phyloP scores from a whole-genome alignment of 768 basidiomycete species.

The Daedaleopsis nitida region DNA sequence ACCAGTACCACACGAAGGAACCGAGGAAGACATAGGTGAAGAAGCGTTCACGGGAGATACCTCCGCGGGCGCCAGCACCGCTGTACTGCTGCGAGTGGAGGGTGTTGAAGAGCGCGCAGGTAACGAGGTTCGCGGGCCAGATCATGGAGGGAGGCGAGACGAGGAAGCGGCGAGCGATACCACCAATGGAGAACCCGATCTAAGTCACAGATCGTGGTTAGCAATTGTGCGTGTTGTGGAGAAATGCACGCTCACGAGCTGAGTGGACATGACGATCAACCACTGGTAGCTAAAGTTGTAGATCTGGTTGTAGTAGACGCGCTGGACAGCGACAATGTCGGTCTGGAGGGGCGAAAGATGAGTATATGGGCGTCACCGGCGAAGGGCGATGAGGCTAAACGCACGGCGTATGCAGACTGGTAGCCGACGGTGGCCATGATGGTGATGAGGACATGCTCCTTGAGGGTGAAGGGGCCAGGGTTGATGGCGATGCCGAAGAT shows the following conservation, averaged over 20 bases:
- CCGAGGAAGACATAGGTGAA: conserved; percentile 46
- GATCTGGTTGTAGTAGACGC: conserved; percentile 45
- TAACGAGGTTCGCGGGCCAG: conserved; percentile 47
- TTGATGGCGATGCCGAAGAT: conserved; percentile 57
- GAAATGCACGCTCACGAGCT: conserved; percentile 11
- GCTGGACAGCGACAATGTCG: conserved; percentile 48
- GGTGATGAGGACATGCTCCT: conserved; percentile 63
- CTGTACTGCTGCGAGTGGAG: conserved; percentile 39
- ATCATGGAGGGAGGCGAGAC: conserved; percentile 47
- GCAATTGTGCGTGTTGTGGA: neutral
- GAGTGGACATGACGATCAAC: conserved; percentile 45
- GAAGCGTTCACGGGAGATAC: conserved; percentile 55
- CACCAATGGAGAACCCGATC: conserved; percentile 46
- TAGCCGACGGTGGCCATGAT: conserved; percentile 44
- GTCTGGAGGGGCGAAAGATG: conserved; percentile 26
- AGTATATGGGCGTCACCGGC: neutral
- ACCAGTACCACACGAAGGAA: conserved; percentile 50
- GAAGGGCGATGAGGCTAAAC: neutral
- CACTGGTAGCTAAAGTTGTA: conserved; percentile 42
- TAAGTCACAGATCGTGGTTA: conserved; percentile 8
- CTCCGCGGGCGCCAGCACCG: conserved; percentile 45
- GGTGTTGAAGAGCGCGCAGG: conserved; percentile 49
- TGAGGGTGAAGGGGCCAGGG: conserved; percentile 73
- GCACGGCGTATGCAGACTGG: conserved; percentile 34
- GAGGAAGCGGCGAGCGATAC: conserved; percentile 46